phyloP scores from a whole-genome alignment of 768 basidiomycete species.

The Suillus alpinus region DNA sequence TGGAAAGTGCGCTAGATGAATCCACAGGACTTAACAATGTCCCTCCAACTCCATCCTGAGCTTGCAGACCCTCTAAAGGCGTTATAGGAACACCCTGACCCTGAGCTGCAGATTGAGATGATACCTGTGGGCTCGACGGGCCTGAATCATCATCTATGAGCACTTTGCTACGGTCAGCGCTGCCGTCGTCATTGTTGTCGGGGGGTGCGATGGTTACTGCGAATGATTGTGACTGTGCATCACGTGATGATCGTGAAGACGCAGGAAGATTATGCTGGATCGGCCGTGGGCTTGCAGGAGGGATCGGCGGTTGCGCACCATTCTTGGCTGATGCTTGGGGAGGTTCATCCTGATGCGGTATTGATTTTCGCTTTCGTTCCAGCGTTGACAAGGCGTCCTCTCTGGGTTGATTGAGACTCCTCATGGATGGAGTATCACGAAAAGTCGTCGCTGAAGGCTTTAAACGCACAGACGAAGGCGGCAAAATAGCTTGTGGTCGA shows the following conservation, averaged over 20 bases:
- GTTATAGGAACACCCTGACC: conserved; percentile 1
- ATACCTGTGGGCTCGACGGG: neutral
- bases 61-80: conserved; percentile 11
- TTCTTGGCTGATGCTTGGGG: conserved; percentile 2
- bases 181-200: conserved; percentile 11
- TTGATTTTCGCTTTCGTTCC: conserved; percentile 9
- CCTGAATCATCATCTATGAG: conserved; percentile 3
- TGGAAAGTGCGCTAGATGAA: conserved; percentile 11
- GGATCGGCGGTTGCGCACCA: neutral
- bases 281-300: conserved; percentile 16
- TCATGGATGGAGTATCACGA: conserved; percentile 24
- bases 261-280: conserved; percentile 10
- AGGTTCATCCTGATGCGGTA: conserved; percentile 13
- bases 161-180: conserved; percentile 6
- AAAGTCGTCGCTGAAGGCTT: conserved; percentile 21
- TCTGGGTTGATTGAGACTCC: conserved; percentile 15
- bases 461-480: conserved; percentile 16
- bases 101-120: neutral
- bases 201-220: conserved; percentile 46
- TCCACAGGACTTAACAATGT: conserved; percentile 23
- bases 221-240: conserved; percentile 33
- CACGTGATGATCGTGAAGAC: conserved; percentile 18
- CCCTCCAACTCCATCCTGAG: neutral
- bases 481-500: conserved; percentile 4
- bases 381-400: conserved; percentile 7